Evolutionary conservation across 2,329 filamentous ascomycete species (phyloP), one percentile per base, ranked within the genome.

Genomic region (Fusarium nanum): DNA sequence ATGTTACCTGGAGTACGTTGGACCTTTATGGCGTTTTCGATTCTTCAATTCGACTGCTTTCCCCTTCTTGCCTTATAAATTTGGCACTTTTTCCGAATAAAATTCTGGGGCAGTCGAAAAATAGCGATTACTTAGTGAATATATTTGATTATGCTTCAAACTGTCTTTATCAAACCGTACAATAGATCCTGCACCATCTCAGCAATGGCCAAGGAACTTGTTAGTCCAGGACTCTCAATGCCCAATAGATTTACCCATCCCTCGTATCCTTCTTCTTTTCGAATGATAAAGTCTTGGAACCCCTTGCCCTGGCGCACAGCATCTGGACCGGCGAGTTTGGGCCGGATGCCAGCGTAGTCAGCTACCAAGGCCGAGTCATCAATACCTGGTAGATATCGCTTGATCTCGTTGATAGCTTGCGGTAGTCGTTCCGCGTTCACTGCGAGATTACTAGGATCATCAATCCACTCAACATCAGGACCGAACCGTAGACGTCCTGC

Each of bases 391-490:
- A 99, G 83, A 77, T 97, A 99, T 10, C 85, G 85, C 72, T 86
- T 83, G 61, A 99, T 98, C 75, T 93, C 93, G 13, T 83, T 83
- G 0, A 97, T 79, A 0, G 94, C 94, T 41, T 87, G 84, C 3
- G 82, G 78, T 58, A 97, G 82, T 14, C 92, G 85, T 23, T 83
- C 83, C 2, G 84, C 81, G 70, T 88, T 93, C 18, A 92, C 91
- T 3, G 84, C 83, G n/a, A 97, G 84, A 75, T 97, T 89, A 11
- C 82, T 80, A 0, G 93, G 89, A 2, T 85, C 82, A 50, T 91
- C 87, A 1, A 97, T 91, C 96, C 96, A 98, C 79, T 98, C 93
- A 16, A 98, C 92, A 77, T 99, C 96, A 0, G 96, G 96, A 0
- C 96, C 96, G 79, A 99, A 99, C 40, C 93, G 91, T 45, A 98